Evolutionary conservation across 164 flowering plant species (phyloP).

Genomic region (Vitis riparia): DNA sequence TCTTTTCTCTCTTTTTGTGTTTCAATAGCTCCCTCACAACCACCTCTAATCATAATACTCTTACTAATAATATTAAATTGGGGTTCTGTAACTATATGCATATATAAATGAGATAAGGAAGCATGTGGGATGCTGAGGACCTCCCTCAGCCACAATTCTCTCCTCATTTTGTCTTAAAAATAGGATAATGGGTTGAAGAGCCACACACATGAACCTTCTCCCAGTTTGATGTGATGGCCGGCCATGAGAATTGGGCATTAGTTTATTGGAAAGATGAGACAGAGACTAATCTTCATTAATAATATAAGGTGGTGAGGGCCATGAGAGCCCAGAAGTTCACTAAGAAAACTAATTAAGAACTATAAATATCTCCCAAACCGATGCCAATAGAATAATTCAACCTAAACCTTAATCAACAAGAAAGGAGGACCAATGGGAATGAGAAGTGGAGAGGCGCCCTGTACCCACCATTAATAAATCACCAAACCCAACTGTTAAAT

Average conservation of each 20-base stretch:
- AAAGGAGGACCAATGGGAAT: too few relatives aligned
- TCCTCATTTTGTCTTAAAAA: not conserved
- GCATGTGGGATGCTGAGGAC: not conserved
- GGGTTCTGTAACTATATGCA: too few relatives aligned
- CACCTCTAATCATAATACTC: not conserved
- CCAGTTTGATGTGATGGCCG: constrained; percentile 23
- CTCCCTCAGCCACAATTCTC: constrained; percentile 16
- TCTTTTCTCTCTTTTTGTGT: not conserved
- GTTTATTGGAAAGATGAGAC: constrained; percentile 9
- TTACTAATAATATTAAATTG: not conserved
- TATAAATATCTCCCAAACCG: constrained; percentile 12
- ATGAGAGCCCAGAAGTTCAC: constrained; percentile 1
- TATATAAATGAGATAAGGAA: not conserved
- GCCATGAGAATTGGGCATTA: constrained; percentile 9
- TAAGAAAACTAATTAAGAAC: not conserved
- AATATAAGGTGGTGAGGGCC: not conserved
- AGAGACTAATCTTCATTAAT: not conserved
- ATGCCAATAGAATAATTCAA: not conserved
- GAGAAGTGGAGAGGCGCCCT: too few relatives aligned
- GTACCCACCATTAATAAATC: too few relatives aligned
- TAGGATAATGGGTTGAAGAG: not conserved
- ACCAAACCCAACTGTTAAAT: too few relatives aligned
- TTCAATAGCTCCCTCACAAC: not conserved
- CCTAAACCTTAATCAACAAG: not conserved
- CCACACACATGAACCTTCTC: not conserved